phyloP scores from a whole-genome alignment of 1,284 basidiomycete species.

The Fomitopsis betulina region DNA sequence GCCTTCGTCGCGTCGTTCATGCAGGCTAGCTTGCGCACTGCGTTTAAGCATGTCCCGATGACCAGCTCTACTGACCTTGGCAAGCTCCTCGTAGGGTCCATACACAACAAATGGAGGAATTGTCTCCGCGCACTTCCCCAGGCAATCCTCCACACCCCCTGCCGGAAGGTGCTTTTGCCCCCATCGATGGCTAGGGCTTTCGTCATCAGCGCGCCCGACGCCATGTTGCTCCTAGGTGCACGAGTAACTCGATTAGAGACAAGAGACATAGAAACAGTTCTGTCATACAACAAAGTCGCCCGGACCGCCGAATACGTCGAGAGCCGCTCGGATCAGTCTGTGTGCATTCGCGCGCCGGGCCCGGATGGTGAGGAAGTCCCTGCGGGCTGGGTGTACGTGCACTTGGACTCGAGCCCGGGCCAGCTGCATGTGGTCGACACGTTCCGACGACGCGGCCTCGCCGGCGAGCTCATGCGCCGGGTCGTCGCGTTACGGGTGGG shows the following conservation, averaged over 20 bases:
- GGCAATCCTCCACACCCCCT: not conserved
- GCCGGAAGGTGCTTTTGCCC: not conserved
- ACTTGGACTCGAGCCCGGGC: not conserved
- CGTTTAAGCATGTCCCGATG: not conserved
- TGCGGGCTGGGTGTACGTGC: not conserved
- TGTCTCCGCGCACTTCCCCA: not conserved
- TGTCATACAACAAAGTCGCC: not conserved
- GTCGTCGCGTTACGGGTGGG: not conserved
- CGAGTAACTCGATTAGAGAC: not conserved
- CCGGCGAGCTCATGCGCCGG: not conserved
- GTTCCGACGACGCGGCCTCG: not conserved
- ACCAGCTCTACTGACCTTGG: not conserved
- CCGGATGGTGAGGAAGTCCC: not conserved
- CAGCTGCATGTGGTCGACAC: not conserved
- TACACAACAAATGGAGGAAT: not conserved
- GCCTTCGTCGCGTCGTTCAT: not conserved
- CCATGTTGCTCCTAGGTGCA: not conserved
- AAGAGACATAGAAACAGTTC: not conserved
- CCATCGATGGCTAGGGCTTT: not conserved
- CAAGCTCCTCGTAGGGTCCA: not conserved
- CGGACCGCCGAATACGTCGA: not conserved
- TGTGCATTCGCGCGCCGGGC: not conserved
- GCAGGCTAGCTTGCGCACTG: not conserved
- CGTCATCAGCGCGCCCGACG: not conserved
- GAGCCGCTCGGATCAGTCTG: not conserved